Evolutionary conservation across 2,329 filamentous ascomycete genomes (phyloP).

Genomic region (Trichophyton benhamiae): DNA sequence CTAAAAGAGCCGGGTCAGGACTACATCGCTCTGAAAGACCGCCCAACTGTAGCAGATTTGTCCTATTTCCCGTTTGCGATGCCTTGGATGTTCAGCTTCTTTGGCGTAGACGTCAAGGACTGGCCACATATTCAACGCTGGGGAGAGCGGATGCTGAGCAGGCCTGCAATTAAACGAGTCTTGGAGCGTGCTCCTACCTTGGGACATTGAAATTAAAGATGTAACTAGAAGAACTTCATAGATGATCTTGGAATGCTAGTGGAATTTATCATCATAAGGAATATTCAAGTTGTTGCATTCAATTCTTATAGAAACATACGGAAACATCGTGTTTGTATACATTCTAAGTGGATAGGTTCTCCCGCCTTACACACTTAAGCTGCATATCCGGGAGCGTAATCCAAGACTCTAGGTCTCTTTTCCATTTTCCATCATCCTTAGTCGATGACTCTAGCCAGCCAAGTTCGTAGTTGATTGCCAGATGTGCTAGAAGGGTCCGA

Average conservation of each 20-base stretch:
- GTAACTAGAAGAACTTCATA: background rate
- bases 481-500: background rate
- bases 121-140: constrained; percentile 15
- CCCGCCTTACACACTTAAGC: background rate
- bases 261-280: too few relatives aligned
- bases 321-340: too few relatives aligned
- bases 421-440: background rate
- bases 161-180: background rate
- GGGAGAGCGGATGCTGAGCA: background rate
- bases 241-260: too few relatives aligned
- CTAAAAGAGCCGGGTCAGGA: constrained; percentile 17
- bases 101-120: constrained; percentile 22
- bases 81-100: constrained; percentile 28
- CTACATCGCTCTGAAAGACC: constrained; percentile 25
- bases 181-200: background rate
- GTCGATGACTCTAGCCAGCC: background rate
- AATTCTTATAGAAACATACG: too few relatives aligned
- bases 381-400: background rate
- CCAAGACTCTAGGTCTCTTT: background rate
- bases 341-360: background rate
- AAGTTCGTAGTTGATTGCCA: background rate
- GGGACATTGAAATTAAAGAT: background rate
- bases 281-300: too few relatives aligned
- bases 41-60: constrained; percentile 28
- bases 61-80: constrained; percentile 29